Conservation (phyloP, 1,284 basidiomycete species). For the Cryptococcus floricola region DNA sequence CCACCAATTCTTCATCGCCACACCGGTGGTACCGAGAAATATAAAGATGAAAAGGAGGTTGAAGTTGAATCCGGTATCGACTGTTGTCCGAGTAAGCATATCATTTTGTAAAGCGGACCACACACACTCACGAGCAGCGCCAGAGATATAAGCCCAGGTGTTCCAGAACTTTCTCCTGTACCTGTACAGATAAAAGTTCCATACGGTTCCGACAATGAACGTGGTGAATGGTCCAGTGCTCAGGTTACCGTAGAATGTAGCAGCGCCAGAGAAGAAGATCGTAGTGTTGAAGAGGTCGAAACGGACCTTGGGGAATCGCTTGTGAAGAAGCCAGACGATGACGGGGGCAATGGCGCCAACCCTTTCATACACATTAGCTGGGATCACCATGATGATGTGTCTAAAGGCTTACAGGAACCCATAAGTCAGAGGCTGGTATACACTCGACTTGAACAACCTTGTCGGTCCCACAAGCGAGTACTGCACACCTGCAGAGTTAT, state of each 20-base stretch:
- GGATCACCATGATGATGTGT: neutral
- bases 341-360: constrained; percentile 14
- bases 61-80: constrained; percentile 19
- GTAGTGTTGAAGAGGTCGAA: constrained; percentile 21
- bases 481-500: constrained; percentile 20
- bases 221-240: constrained; percentile 19
- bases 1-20: constrained; percentile 21
- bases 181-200: constrained; percentile 19
- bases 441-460: constrained; percentile 13
- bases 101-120: neutral
- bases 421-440: constrained; percentile 16
- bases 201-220: constrained; percentile 17
- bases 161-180: constrained; percentile 18
- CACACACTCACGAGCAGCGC: constrained; percentile 1
- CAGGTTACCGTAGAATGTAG: constrained; percentile 18
- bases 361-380: neutral
- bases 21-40: constrained; percentile 16
- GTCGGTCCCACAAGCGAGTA: constrained; percentile 24
- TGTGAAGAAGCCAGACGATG: constrained; percentile 16
- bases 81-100: constrained; percentile 3
- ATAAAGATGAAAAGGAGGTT: constrained; percentile 23
- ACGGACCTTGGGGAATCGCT: constrained; percentile 12
- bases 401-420: constrained; percentile 13
- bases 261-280: constrained; percentile 19
- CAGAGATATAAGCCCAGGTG: constrained; percentile 12